Conservation (phyloP, 2,329 filamentous ascomycete species). For the Dothistroma septosporum region DNA sequence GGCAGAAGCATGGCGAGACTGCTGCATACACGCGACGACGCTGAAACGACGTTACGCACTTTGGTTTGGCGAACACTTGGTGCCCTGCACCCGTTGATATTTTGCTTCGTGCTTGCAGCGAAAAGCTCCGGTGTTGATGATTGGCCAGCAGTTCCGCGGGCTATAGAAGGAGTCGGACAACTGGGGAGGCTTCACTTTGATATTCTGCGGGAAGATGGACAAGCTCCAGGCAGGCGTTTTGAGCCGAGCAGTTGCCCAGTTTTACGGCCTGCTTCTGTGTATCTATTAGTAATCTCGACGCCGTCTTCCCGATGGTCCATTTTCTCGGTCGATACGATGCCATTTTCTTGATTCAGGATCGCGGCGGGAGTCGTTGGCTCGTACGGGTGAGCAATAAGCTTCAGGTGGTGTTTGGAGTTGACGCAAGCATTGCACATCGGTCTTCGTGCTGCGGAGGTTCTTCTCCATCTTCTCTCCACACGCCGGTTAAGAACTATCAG, state of each 20-base stretch:
- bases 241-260: neutral
- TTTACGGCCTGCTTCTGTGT: neutral
- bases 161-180: neutral
- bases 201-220: neutral
- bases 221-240: neutral
- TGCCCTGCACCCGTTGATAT: neutral
- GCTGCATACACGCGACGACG: slow-evolving; percentile 1
- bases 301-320: neutral
- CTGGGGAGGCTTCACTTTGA: slow-evolving; percentile 1
- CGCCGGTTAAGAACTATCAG: neutral
- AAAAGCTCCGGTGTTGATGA: slow-evolving; percentile 7
- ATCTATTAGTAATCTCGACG: neutral
- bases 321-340: neutral
- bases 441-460: neutral
- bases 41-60: slow-evolving; percentile 7
- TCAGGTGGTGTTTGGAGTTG: neutral
- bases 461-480: neutral
- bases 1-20: neutral
- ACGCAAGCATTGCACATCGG: neutral
- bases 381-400: neutral
- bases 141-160: neutral
- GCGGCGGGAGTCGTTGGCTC: neutral
- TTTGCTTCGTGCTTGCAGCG: slow-evolving; percentile 4
- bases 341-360: neutral
- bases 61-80: neutral